phyloP scores from a whole-genome alignment of 805 yeast genomes.

The Candida ulmi region DNA sequence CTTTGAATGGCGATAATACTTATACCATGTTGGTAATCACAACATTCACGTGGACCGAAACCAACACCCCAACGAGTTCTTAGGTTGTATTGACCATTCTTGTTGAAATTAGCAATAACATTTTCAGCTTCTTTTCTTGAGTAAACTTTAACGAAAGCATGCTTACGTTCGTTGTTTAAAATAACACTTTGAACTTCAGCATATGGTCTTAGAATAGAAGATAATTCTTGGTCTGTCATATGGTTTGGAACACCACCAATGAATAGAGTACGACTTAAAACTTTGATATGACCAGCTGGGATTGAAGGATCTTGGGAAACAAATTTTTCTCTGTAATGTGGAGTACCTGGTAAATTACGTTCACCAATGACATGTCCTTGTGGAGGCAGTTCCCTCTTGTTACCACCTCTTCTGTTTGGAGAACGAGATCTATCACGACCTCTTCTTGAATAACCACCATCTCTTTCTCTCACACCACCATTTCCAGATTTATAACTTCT shows the following conservation, averaged over 20 bases:
- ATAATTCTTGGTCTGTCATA: conserved; percentile 72
- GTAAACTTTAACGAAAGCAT: conserved; percentile 93
- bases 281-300: conserved; percentile 77
- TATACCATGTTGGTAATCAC: conserved; percentile 88
- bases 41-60: conserved; percentile 97
- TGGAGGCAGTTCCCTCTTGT: conserved; percentile 15
- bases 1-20: conserved; percentile 83
- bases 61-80: conserved; percentile 99
- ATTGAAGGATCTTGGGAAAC: conserved; percentile 64
- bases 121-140: conserved; percentile 88
- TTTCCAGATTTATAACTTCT: conserved; percentile 20
- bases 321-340: conserved; percentile 71
- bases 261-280: conserved; percentile 83
- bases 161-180: conserved; percentile 82
- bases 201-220: conserved; percentile 68
- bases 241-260: conserved; percentile 88
- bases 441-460: conserved; percentile 13
- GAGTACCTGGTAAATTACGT: conserved; percentile 61
- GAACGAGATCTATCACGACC: conserved; percentile 25
- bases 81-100: conserved; percentile 54
- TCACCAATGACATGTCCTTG: conserved; percentile 44
- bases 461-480: conserved; percentile 9
- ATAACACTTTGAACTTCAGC: conserved; percentile 92
- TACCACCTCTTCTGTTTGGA: conserved; percentile 16
- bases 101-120: conserved; percentile 66